Evolutionary conservation across 2,329 filamentous ascomycete species (phyloP).

Genomic region (Cylindrodendrum hubeiense): DNA sequence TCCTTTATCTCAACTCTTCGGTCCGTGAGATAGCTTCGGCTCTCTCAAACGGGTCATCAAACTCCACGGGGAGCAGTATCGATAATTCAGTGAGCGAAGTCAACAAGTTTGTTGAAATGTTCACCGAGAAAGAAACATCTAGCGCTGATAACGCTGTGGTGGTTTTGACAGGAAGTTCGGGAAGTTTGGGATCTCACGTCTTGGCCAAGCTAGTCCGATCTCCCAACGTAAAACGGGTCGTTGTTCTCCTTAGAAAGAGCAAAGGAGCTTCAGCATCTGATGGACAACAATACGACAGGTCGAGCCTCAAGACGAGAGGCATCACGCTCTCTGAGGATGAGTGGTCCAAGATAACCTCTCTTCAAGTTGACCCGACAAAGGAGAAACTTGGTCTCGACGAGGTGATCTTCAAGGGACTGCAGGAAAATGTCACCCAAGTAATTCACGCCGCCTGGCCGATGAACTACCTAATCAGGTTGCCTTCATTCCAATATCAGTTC

Average conservation of each 20-base stretch:
- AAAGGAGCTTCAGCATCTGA: not conserved
- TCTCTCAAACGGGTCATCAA: slow-evolving; percentile 14
- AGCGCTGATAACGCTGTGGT: slow-evolving; percentile 26
- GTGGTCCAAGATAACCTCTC: slow-evolving; percentile 29
- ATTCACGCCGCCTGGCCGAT: slow-evolving; percentile 42
- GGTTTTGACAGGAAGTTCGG: slow-evolving; percentile 36
- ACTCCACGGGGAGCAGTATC: not conserved
- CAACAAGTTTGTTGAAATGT: slow-evolving; percentile 20
- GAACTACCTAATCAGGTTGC: slow-evolving; percentile 37
- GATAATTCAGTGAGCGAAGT: not conserved
- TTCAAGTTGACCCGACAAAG: slow-evolving; percentile 31
- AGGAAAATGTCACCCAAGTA: slow-evolving; percentile 32
- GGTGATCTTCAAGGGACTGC: slow-evolving; percentile 24
- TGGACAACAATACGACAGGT: slow-evolving; percentile 15
- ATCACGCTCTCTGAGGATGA: slow-evolving; percentile 22
- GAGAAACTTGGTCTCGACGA: slow-evolving; percentile 29
- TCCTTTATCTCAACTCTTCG: slow-evolving; percentile 35
- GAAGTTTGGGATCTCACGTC: slow-evolving; percentile 33
- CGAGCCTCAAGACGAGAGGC: slow-evolving; percentile 16
- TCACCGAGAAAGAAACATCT: too few species aligned
- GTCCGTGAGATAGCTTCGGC: slow-evolving; percentile 24
- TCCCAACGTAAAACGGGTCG: slow-evolving; percentile 22
- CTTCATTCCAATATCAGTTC: slow-evolving; percentile 37
- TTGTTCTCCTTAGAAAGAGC: slow-evolving; percentile 19
- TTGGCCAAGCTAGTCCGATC: slow-evolving; percentile 26